Evolutionary conservation across 2,329 filamentous ascomycete genomes (phyloP), one percentile per base, ranked within the genome.

Genomic region (Teratosphaeria destructans): DNA sequence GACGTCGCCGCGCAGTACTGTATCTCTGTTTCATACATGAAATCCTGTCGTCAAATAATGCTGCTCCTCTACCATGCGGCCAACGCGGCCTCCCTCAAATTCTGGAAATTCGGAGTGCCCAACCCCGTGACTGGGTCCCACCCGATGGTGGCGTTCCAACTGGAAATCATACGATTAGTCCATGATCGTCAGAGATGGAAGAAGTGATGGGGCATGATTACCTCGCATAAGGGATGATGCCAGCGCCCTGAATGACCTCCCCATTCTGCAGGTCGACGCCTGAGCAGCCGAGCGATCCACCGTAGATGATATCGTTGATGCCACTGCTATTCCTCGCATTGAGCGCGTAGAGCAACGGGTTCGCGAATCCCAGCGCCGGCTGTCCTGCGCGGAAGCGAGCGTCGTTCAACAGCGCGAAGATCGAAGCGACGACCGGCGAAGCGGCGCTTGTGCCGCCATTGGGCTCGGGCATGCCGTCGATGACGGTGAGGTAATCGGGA

Each of bases 401-500:
- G 65, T 87, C 84, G 64, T 88, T 88, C 59, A 88, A 72, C 3
- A 88, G 77, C 1, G 81, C 76, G 49, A 88, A 74, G 55, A 88
- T 76, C 6, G 77, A 80, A 1, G 82, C 80, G 34, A 84, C 81
- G 0, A 82, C 73, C 0, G 86, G 86, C 0, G 81, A 72, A 0
- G 84, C 78, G 29, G 83, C 81, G 12, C 77, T 80, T 4, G 67
- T 70, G 29, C 82, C 82, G 39, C 73, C 78, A 19, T 56, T 67
- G 8, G 67, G 64, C 1, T 64, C 64, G 52, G 74, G 67, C 0
- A 64, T 72, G 12, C 74, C 72, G 60, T 77, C 74, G 68, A 74
- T 72, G 32, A 76, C 68, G 43, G 72, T 72, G 16, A 60, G 37
- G 49, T 63, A 58, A 52, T 59, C 35, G 19, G 62, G 64, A 55